A percentile compares a stretch with the other conserved stretches of the same genome.
Conservation (phyloP, 805 yeast species). For the Zygosaccharomyces bailii region DNA sequence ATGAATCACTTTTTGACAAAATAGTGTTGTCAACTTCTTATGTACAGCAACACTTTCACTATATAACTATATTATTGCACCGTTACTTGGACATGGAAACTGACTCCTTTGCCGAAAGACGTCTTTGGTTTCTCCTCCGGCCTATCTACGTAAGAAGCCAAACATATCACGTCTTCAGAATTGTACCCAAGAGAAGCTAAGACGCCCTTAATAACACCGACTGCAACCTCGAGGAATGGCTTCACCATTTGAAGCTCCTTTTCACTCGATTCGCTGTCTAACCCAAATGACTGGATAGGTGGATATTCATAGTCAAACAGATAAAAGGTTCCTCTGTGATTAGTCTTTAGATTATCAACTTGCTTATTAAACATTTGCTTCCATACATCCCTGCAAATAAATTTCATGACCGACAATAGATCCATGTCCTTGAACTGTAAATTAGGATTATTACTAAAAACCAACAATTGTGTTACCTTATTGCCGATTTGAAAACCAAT, state of each 20-base stretch:
- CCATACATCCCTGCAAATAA: slow-evolving; percentile 92
- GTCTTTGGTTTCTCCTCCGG: slow-evolving; percentile 21
- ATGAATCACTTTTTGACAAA: neutral
- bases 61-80: slow-evolving; percentile 5
- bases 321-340: slow-evolving; percentile 60
- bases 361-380: slow-evolving; percentile 72
- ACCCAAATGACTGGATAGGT: slow-evolving; percentile 28
- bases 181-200: slow-evolving; percentile 31
- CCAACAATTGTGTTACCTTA: slow-evolving; percentile 48
- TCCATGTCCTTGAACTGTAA: slow-evolving; percentile 52
- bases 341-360: slow-evolving; percentile 88
- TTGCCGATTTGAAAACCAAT: slow-evolving; percentile 71
- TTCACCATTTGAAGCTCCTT: slow-evolving; percentile 28
- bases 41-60: neutral
- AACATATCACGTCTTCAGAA: slow-evolving; percentile 26
- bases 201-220: slow-evolving; percentile 36
- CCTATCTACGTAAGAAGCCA: slow-evolving; percentile 30
- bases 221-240: slow-evolving; percentile 35
- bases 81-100: slow-evolving; percentile 34
- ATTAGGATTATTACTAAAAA: slow-evolving; percentile 47
- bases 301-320: slow-evolving; percentile 32
- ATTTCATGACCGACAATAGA: slow-evolving; percentile 80
- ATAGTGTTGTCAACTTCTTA: neutral
- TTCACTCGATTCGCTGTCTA: slow-evolving; percentile 19
- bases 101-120: slow-evolving; percentile 28